A percentile compares a stretch with the other conserved stretches of the same genome.
Evolutionary conservation across 2,329 filamentous ascomycete species (phyloP).

Genomic region (Penicillium sp.): DNA sequence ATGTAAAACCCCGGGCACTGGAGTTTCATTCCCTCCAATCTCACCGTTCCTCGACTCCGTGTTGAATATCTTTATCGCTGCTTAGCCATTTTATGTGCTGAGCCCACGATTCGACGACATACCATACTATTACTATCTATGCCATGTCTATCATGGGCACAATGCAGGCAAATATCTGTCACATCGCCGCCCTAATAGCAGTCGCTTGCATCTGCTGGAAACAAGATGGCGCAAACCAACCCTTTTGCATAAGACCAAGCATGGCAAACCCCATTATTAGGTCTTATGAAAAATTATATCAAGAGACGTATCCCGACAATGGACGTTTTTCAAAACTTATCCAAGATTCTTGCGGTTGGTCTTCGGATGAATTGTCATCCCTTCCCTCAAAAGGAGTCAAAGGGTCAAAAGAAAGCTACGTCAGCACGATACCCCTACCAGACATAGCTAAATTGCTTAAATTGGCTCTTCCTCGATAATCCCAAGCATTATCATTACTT

Average conservation of each 20-base stretch:
- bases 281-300: not conserved
- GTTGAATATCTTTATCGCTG: not conserved
- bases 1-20: conserved; percentile 60
- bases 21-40: not conserved
- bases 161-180: not conserved
- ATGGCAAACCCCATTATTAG: not conserved
- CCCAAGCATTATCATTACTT: not conserved
- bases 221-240: not conserved
- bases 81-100: not conserved
- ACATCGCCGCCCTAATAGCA: not conserved
- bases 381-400: not conserved
- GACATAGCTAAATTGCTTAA: not conserved
- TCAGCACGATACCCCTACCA: not conserved
- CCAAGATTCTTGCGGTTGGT: not conserved
- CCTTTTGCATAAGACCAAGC: not conserved
- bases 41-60: not conserved
- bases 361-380: not conserved
- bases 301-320: not conserved
- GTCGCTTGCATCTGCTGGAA: not conserved
- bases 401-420: not conserved
- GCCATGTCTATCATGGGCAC: not conserved
- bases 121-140: not conserved
- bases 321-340: not conserved
- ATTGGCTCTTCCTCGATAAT: not conserved
- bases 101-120: not conserved